Evolutionary conservation across 1,284 basidiomycete genomes (phyloP).

Genomic region (Exsudoporus floridanus): DNA sequence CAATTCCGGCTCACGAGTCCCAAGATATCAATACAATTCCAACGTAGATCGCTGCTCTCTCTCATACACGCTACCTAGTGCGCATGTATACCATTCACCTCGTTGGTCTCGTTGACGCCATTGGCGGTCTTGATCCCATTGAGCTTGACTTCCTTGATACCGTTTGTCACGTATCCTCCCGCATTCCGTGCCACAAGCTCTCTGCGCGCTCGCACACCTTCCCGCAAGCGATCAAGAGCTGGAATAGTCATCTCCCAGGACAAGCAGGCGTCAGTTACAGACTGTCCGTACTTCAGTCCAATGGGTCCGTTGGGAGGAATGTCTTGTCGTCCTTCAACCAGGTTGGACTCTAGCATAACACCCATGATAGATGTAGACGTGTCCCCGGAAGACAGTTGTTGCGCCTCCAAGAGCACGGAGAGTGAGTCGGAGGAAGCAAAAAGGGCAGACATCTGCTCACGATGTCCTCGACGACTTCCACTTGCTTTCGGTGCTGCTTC

Average conservation of each 20-base stretch:
- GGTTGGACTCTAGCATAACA: constrained; percentile 96
- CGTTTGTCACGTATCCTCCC: constrained; percentile 2
- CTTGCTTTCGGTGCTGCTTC: constrained; percentile 84
- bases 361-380: constrained; percentile 85
- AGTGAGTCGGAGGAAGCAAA: neutral
- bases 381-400: constrained; percentile 68
- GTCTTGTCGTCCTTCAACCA: constrained; percentile 87
- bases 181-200: constrained; percentile 43
- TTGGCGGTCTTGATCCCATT: constrained; percentile 1
- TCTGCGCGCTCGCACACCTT: constrained; percentile 78
- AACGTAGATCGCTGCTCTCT: neutral
- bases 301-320: constrained; percentile 77
- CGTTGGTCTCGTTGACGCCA: constrained; percentile 2
- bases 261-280: constrained; percentile 88
- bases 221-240: constrained; percentile 75
- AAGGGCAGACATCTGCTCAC: constrained; percentile 45
- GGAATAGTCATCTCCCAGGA: constrained; percentile 86
- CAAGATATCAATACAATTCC: neutral
- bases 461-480: constrained; percentile 82
- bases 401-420: constrained; percentile 47
- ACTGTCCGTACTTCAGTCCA: constrained; percentile 85
- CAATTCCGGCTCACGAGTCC: neutral
- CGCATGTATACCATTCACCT: constrained; percentile 2
- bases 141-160: constrained; percentile 14
- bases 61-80: neutral